A percentile compares a stretch with the other conserved stretches of the same genome.
These are phyloP conservation scores for Powellomyces hirtus DNA, from an alignment of 192 early-diverging fungal genomes.

Conservation along the genomic window DNA sequence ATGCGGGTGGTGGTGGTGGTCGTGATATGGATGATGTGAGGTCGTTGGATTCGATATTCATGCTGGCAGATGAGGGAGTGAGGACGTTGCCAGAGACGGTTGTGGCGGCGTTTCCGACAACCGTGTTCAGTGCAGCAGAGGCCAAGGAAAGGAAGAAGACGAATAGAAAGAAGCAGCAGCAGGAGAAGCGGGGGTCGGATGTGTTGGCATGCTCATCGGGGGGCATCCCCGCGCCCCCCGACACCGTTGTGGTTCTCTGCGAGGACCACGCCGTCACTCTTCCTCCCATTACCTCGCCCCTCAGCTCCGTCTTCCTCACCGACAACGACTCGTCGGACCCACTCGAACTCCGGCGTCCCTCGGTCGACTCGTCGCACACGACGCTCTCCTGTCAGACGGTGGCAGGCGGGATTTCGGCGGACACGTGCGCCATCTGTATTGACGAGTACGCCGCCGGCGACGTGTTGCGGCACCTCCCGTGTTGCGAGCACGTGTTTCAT, in stretches of 20 bases:
- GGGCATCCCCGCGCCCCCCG: not conserved
- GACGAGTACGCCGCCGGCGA: constrained; percentile 64
- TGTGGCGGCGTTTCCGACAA: constrained; percentile 11
- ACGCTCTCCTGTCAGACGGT: not conserved
- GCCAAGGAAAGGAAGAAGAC: not conserved
- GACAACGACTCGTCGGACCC: not conserved
- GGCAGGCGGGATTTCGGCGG: constrained; percentile 10
- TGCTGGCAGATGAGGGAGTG: not conserved
- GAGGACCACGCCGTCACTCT: not conserved
- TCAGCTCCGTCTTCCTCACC: not conserved
- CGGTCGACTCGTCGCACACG: not conserved
- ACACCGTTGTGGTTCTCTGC: not conserved
- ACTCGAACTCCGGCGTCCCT: not conserved
- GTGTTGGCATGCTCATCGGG: not conserved
- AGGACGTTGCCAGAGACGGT: constrained; percentile 5
- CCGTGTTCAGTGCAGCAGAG: not conserved
- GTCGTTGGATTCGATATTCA: not conserved
- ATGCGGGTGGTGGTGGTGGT: not conserved
- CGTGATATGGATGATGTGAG: not conserved
- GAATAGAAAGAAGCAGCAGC: not conserved
- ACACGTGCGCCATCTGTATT: constrained; percentile 68
- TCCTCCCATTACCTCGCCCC: too few species aligned
- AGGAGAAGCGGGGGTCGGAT: not conserved
- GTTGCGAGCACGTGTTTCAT: constrained; percentile 68
- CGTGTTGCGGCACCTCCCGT: constrained; percentile 49